These are phyloP conservation scores for Nicotiana sylvestris DNA, from an alignment of 257 asterid genomes.

Conservation along the genomic window DNA sequence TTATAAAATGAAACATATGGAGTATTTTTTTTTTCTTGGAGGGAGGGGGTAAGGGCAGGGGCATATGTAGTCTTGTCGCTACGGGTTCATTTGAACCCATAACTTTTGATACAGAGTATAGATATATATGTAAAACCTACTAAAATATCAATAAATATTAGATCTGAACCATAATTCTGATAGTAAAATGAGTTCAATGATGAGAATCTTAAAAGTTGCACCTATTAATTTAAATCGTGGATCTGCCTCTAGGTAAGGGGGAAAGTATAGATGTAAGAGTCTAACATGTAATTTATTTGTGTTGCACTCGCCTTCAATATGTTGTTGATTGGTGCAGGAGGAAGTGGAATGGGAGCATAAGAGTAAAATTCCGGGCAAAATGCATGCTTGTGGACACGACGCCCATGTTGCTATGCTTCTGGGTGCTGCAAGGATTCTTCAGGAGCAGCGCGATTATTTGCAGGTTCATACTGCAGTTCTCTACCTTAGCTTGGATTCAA, in stretches of 20 bases:
- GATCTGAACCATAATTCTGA: too few relatives aligned
- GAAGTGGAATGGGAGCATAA: constrained; percentile 69
- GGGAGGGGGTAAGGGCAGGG: background rate
- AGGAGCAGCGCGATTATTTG: constrained; percentile 30
- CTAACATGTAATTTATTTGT: background rate
- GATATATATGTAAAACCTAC: too few relatives aligned
- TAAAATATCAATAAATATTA: too few relatives aligned
- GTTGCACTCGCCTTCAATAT: background rate
- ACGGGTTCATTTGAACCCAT: too few relatives aligned
- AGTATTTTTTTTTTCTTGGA: background rate
- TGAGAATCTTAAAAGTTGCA: too few relatives aligned
- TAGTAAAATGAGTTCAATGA: too few relatives aligned
- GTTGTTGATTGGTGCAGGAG: constrained; percentile 38
- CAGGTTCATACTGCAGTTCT: constrained; percentile 32
- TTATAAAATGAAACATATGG: too few relatives aligned
- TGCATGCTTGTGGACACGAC: constrained; percentile 85
- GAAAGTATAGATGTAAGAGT: background rate
- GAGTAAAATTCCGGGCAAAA: constrained; percentile 62
- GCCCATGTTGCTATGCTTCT: constrained; percentile 78
- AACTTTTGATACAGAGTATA: too few relatives aligned
- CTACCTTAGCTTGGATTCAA: background rate
- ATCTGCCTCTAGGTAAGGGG: too few relatives aligned
- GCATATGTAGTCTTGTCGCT: too few relatives aligned
- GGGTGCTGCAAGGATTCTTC: constrained; percentile 72
- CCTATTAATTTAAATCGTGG: too few relatives aligned